These are phyloP conservation scores for Tylopilus rubrobrunneus DNA, from an alignment of 768 basidiomycete species.

Conservation along the genomic window DNA sequence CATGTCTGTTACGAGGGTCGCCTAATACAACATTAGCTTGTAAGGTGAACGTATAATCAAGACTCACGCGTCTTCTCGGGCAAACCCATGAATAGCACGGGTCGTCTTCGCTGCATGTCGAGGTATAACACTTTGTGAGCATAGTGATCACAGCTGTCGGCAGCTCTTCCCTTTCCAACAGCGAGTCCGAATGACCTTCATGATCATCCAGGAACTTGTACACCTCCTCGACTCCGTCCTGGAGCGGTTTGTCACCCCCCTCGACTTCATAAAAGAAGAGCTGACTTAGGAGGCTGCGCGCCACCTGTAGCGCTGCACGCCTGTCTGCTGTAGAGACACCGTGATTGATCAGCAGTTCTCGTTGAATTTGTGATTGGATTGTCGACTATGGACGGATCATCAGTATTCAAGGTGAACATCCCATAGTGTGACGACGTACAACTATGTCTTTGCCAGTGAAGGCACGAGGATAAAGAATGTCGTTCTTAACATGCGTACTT, in stretches of 20 bases:
- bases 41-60: not conserved
- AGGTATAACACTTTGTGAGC: slow-evolving; percentile 87
- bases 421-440: slow-evolving; percentile 44
- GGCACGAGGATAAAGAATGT: slow-evolving; percentile 83
- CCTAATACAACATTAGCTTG: slow-evolving; percentile 21
- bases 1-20: slow-evolving; percentile 20
- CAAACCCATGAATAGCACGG: slow-evolving; percentile 84
- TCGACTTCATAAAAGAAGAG: slow-evolving; percentile 97
- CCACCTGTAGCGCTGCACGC: slow-evolving; percentile 80
- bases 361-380: slow-evolving; percentile 82
- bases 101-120: slow-evolving; percentile 75
- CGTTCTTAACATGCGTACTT: slow-evolving; percentile 85
- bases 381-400: slow-evolving; percentile 55
- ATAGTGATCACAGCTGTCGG: slow-evolving; percentile 90
- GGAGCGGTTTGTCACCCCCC: slow-evolving; percentile 79
- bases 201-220: slow-evolving; percentile 89
- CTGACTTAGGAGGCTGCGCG: slow-evolving; percentile 85
- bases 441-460: slow-evolving; percentile 96
- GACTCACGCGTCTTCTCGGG: slow-evolving; percentile 56
- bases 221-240: slow-evolving; percentile 89
- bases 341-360: slow-evolving; percentile 74
- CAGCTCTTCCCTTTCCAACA: slow-evolving; percentile 63
- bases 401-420: not conserved
- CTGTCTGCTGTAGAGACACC: slow-evolving; percentile 74
- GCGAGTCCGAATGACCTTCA: slow-evolving; percentile 57